phyloP scores from a whole-genome alignment of 108 stramenopile species.

The Mayamaea pseudoterrestris region DNA sequence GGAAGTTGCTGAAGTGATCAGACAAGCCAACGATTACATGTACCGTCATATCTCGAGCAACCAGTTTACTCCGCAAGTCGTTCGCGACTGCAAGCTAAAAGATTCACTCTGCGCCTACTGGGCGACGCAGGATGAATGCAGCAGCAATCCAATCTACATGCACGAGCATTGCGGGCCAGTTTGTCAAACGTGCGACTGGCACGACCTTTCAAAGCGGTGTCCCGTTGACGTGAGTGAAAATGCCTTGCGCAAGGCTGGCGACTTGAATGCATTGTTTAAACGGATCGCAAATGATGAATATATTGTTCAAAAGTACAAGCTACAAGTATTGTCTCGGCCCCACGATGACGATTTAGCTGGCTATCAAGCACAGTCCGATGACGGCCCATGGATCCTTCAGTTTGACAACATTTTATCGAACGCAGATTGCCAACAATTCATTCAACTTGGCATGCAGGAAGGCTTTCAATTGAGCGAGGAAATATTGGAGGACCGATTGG shows the following conservation, averaged over 20 bases:
- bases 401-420: slow-evolving; percentile 60
- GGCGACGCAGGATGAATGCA: slow-evolving; percentile 46
- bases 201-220: slow-evolving; percentile 44
- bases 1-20: too few relatives aligned
- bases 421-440: slow-evolving; percentile 57
- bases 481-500: slow-evolving; percentile 18
- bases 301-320: slow-evolving; percentile 3
- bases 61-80: too few relatives aligned
- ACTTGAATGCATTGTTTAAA: slow-evolving; percentile 46
- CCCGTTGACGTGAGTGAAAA: slow-evolving; percentile 28
- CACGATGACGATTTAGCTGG: too few relatives aligned
- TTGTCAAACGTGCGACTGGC: slow-evolving; percentile 53
- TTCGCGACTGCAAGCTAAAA: too few relatives aligned
- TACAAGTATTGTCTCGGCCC: slow-evolving; percentile 1
- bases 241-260: slow-evolving; percentile 28
- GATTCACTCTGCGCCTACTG: slow-evolving; percentile 69
- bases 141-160: slow-evolving; percentile 32
- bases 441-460: slow-evolving; percentile 38
- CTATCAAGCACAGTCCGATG: not conserved
- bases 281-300: slow-evolving; percentile 18
- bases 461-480: slow-evolving; percentile 61
- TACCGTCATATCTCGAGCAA: too few relatives aligned
- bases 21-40: too few relatives aligned
- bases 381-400: slow-evolving; percentile 21
- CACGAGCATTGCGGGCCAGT: slow-evolving; percentile 50